Evolutionary conservation across 805 yeast genomes (phyloP), one percentile per base, ranked within the genome.

Genomic region (Candida sanyiensis): DNA sequence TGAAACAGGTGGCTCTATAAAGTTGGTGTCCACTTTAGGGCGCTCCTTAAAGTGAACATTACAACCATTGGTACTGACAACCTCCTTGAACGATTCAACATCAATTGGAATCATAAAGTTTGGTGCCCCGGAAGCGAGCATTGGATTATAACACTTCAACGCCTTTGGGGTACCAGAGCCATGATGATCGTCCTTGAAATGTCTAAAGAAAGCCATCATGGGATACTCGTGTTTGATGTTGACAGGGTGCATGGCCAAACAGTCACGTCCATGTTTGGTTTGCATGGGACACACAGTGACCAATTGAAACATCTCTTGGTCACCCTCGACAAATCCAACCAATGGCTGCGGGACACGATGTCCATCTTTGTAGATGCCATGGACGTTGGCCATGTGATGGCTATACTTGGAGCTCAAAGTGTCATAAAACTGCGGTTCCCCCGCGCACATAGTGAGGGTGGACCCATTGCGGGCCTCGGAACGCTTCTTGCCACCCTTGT

Each of bases 341-440:
- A 34, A 9, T 5, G 30, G 30, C 24, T 16, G 30, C 5, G 26
- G 28, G 13, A 17, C 38, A 28, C 24, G 26, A 7, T 16, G 17
- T 6, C 42, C 42, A 16, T 24, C 22, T 26, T 35, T 39, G 33
- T 17, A 35, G 22, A 35, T 28, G 2, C 43, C 39, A 29, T 39
- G 43, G 12, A 16, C 22, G 3, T 35, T 21, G 5, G 26, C 32
- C 39, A 39, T 35, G 27, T 39, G 43, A 25, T 39, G 43, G 25
- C 32, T 34, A 34, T 21, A 39, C 7, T 30, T 15, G 3, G 43
- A 39, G 17, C 32, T 33, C 15, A 39, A 26, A 11, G 43, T 39
- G 18, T 39, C 43, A 25, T 25, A 39, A 21, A 39, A 39, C 17
- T 24, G 27, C 2, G 43, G 43, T 16, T 33, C 42, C 4, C 15